Evolutionary conservation across 805 yeast species (phyloP).

Genomic region (Candida yuanshanica): DNA sequence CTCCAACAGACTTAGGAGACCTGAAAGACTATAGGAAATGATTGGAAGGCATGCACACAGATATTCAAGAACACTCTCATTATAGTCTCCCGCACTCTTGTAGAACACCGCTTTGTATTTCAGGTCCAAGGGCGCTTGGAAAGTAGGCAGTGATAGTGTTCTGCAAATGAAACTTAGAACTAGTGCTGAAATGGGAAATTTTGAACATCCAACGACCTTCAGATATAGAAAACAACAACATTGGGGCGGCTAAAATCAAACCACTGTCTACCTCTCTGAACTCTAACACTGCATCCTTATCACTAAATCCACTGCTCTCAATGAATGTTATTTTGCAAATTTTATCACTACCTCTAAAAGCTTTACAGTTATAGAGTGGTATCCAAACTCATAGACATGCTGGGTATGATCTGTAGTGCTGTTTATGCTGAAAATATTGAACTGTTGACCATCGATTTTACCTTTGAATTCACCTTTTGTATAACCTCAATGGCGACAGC

Average conservation of each 20-base stretch:
- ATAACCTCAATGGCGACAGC: neutral
- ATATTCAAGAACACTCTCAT: no score
- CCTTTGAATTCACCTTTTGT: neutral
- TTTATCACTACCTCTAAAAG: neutral
- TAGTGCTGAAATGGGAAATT: neutral
- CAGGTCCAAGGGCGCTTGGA: no score
- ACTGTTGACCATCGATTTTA: neutral
- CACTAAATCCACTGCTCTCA: neutral
- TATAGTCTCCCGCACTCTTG: no score
- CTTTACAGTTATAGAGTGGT: neutral
- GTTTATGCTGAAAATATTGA: neutral
- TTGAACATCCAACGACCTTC: neutral
- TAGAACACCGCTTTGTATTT: no score
- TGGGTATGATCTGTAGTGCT: neutral
- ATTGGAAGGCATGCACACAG: no score
- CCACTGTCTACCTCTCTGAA: neutral
- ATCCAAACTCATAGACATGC: neutral
- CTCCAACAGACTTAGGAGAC: no score
- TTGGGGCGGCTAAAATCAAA: neutral
- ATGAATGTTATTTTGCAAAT: neutral
- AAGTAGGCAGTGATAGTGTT: neutral
- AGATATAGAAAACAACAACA: neutral
- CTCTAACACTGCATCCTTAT: neutral
- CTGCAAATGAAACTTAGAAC: neutral
- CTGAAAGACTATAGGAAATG: no score